These are phyloP conservation scores for Claviceps fusiformis DNA, from an alignment of 2,329 filamentous ascomycete genomes.

Conservation along the genomic window DNA sequence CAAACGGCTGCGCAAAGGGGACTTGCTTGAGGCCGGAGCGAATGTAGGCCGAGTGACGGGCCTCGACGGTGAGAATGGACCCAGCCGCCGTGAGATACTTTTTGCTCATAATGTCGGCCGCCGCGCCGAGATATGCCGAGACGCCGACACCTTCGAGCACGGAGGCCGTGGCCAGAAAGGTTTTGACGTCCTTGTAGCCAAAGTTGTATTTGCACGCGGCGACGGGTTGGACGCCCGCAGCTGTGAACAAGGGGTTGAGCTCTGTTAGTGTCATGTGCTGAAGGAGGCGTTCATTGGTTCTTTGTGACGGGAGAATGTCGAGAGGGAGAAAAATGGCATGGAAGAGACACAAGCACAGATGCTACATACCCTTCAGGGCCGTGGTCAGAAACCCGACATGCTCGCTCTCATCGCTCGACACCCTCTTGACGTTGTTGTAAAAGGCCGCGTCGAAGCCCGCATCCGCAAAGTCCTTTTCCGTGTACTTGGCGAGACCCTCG, in stretches of 20 bases:
- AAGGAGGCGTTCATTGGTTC: no score
- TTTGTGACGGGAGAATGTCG: no score
- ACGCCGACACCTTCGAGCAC: conserved; percentile 55
- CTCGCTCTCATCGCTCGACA: conserved; percentile 38
- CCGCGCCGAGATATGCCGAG: conserved; percentile 50
- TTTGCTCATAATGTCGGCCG: conserved; percentile 43
- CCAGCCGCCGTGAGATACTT: conserved; percentile 45
- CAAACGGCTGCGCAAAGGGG: conserved; percentile 47
- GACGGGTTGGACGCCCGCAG: conserved; percentile 34
- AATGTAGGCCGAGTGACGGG: conserved; percentile 49
- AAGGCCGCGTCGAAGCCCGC: conserved; percentile 37
- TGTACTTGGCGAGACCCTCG: conserved; percentile 44
- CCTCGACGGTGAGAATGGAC: conserved; percentile 49
- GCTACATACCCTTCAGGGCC: conserved; percentile 18
- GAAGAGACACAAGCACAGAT: not conserved
- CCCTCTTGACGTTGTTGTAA: conserved; percentile 43
- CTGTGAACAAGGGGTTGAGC: not conserved
- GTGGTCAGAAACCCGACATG: conserved; percentile 44
- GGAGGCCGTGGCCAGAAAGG: conserved; percentile 46
- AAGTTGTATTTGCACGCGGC: conserved; percentile 44
- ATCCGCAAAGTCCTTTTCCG: conserved; percentile 33
- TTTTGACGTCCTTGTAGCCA: conserved; percentile 41
- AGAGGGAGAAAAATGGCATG: not conserved
- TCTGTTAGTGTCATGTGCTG: no score
- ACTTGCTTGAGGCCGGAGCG: conserved; percentile 32